Conservation (phyloP, 2,329 filamentous ascomycete species). For the Mycosphaerella sp. region DNA sequence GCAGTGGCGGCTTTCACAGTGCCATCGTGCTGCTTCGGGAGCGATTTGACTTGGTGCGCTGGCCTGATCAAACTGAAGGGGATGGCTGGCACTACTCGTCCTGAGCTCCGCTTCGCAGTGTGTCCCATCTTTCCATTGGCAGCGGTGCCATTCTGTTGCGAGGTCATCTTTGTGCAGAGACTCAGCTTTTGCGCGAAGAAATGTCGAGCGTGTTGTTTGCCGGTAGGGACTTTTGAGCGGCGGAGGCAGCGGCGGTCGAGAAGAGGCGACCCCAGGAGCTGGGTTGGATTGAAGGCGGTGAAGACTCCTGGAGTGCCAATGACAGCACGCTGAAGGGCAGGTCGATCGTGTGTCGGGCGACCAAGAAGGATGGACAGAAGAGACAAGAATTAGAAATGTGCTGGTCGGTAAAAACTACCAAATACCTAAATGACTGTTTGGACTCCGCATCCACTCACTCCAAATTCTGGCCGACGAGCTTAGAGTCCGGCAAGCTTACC, state of each 20-base stretch:
- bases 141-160: conserved; percentile 13
- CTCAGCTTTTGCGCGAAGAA: not conserved
- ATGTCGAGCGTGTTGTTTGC: not conserved
- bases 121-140: conserved; percentile 12
- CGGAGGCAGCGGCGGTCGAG: not conserved
- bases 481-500: no score
- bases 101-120: conserved; percentile 17
- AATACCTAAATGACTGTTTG: no score
- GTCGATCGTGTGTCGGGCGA: not conserved
- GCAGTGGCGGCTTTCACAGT: conserved; percentile 6
- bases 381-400: no score
- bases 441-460: no score
- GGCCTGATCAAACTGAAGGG: conserved; percentile 28
- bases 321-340: conserved; percentile 1
- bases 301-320: conserved; percentile 25
- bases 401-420: no score
- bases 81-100: conserved; percentile 30
- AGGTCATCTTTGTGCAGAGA: conserved; percentile 18
- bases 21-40: conserved; percentile 7
- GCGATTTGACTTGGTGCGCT: conserved; percentile 15
- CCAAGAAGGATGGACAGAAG: no score
- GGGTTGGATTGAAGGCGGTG: not conserved
- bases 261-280: conserved; percentile 12
- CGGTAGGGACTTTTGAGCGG: not conserved
- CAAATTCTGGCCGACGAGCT: no score